Evolutionary conservation across 306 rosid genomes (phyloP), one percentile per base, ranked within the genome.

Genomic region (Canavalia gladiata): DNA sequence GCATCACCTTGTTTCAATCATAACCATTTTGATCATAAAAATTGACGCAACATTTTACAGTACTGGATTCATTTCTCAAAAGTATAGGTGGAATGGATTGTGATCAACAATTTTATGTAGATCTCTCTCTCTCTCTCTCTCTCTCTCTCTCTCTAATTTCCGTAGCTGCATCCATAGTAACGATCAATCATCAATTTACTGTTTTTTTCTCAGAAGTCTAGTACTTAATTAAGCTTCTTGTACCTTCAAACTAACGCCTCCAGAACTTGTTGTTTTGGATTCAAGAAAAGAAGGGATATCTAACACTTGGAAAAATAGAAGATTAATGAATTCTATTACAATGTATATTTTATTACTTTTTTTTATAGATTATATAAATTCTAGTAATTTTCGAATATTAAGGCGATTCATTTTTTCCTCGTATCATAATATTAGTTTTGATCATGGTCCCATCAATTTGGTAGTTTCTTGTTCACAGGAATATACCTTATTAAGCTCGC

Each of bases 91-190:
- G n/a, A 50, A 58, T 35, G 58, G 34, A 47, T 28, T 80, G 56
- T 28, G 49, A 81, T 72, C 79, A 72, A 29, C 50, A 35, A 59
- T 34, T 70, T 47, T 11, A 37, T 37, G 42, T 62, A 4, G 47
- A 80, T 70, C 72, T 60, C n/a, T 60, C 60, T 45, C 41, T 58
- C 0, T n/a, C 4, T 18, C 25, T 18, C 25, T 18, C 25, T 18
- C 25, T 18, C 25, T 18, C 25, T 18, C 25, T 18, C 0, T 18
- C 25, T 18, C 5, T 18, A 6, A 42, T 13, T n/a, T 11, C 29
- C 29, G 30, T 60, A 11, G 76, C 10, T 55, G 59, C 76, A 39
- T 68, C 41, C 69, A 31, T 2, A 68, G 29, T 30, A 55, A 33
- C 68, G 69, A 68, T n/a, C 29, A 68, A 31, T n/a, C 37, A 42